Evolutionary conservation across 768 basidiomycete genomes (phyloP), one percentile per base, ranked within the genome.

Genomic region (Suillus subaureus): DNA sequence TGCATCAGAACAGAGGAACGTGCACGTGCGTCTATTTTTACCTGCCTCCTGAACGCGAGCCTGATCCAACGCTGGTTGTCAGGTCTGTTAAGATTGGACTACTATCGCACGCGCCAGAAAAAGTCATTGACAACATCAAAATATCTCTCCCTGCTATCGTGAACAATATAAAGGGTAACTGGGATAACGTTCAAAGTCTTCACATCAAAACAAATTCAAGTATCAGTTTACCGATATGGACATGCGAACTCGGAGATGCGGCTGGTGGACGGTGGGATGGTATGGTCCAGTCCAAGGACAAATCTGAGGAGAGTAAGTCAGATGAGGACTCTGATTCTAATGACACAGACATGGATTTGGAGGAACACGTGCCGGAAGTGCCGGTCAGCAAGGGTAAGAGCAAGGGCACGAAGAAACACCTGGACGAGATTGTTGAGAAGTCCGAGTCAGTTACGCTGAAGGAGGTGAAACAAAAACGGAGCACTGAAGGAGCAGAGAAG

Each of bases 1-100:
- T 97, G 90, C 92, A 96, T 76, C 93, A 96, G 78, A 94, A 96
- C 64, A 88, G 87, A 68, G 97, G 97, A 15, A 97, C 95, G 7
- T 94, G 92, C 86, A 88, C 90, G 93, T 96, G 80, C 61, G 94
- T 86, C 21, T 31, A 21, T 54, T 28, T 37, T 42, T 39, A 39
- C 6, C 21, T 33, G 40, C 21, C 21, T 55, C 16, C 12, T 0
- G 33, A n/a, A 13, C 6, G 12, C 31, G 13, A 45, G 11, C 4
- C 21, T 3, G 31, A 43, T 43, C 3, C 63, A 28, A 63, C 2
- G 31, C 2, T 28, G 13, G 54, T 37, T 39, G 45, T 35, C 70
- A 96, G 94, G 33, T 89, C 96, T 37, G 85, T 98, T 67, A 96
- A 96, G 79, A 82, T 99, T 61, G 91, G 88, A 55, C 85, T 84